Evolutionary conservation across 164 flowering plant species (phyloP).

Genomic region (Houttuynia cordata): DNA sequence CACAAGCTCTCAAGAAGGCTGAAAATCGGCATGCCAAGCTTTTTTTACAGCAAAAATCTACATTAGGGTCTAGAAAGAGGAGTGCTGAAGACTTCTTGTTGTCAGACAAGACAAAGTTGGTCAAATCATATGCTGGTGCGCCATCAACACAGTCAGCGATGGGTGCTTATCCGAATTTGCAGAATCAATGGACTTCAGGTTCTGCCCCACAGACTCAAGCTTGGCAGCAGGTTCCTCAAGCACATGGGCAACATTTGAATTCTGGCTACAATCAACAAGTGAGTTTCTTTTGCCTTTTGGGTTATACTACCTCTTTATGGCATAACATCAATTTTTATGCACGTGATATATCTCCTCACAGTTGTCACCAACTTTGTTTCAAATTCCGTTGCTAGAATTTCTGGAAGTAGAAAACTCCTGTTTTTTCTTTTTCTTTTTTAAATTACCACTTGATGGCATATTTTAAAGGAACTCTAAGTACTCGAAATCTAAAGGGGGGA

Average conservation of each 20-base stretch:
- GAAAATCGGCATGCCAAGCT: constrained; percentile 64
- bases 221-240: constrained; percentile 51
- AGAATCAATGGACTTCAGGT: constrained; percentile 62
- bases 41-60: constrained; percentile 44
- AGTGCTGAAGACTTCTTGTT: constrained; percentile 57
- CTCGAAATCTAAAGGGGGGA: not conserved
- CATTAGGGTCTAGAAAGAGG: constrained; percentile 53
- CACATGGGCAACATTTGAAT: constrained; percentile 61
- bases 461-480: not conserved
- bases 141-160: constrained; percentile 40
- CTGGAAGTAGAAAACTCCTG: too few species aligned
- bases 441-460: not conserved
- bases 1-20: constrained; percentile 47
- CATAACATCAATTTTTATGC: not conserved
- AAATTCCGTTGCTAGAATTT: too few species aligned
- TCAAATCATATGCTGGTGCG: constrained; percentile 33
- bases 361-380: too few species aligned
- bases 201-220: constrained; percentile 70
- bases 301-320: not conserved
- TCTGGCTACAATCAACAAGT: constrained; percentile 71
- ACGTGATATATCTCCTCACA: too few species aligned
- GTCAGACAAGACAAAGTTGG: constrained; percentile 63
- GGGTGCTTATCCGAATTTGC: constrained; percentile 56
- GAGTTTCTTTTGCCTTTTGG: not conserved
- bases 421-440: too few species aligned